Evolutionary conservation across 805 yeast genomes (phyloP).

Genomic region (Kuraishia floccosa): DNA sequence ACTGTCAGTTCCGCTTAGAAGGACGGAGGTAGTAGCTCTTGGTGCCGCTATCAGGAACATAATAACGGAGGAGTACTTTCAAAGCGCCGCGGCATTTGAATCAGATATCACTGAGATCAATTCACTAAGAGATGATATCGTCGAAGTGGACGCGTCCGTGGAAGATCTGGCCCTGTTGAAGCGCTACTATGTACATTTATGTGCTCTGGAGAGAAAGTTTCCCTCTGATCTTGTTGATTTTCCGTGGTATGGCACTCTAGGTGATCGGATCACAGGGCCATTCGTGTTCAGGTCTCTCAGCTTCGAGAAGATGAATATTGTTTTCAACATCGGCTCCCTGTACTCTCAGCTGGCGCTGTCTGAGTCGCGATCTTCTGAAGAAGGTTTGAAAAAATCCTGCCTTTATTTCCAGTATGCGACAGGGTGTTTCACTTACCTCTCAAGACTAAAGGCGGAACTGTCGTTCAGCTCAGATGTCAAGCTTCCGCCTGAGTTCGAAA

Average conservation of each 20-base stretch:
- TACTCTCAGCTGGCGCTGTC: conserved; percentile 45
- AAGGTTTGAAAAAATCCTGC: conserved; percentile 53
- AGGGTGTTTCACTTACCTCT: conserved; percentile 41
- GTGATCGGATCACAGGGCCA: conserved; percentile 39
- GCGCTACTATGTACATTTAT: conserved; percentile 35
- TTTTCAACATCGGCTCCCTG: conserved; percentile 60
- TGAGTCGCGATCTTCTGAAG: conserved; percentile 31
- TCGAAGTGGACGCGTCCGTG: conserved; percentile 14
- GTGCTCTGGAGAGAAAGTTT: conserved; percentile 39
- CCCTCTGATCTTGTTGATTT: conserved; percentile 52
- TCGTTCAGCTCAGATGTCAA: conserved; percentile 9
- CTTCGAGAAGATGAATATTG: conserved; percentile 51
- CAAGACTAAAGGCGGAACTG: conserved; percentile 7
- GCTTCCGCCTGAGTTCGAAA: conserved; percentile 34
- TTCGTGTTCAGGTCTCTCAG: conserved; percentile 32
- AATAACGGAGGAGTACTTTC: conserved; percentile 28
- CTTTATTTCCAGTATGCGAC: conserved; percentile 61
- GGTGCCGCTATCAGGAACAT: conserved; percentile 17
- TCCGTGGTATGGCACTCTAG: conserved; percentile 65
- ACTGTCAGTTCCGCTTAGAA: background rate
- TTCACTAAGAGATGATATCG: conserved; percentile 28
- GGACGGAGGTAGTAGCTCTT: conserved; percentile 6
- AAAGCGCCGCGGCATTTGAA: conserved; percentile 18
- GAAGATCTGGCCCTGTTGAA: conserved; percentile 24
- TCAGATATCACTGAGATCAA: conserved; percentile 25